Percentiles rank a stretch among this genome's conserved stretches.
Evolutionary conservation across 345 rosid species (phyloP).

Genomic region (Dipteronia dyeriana): DNA sequence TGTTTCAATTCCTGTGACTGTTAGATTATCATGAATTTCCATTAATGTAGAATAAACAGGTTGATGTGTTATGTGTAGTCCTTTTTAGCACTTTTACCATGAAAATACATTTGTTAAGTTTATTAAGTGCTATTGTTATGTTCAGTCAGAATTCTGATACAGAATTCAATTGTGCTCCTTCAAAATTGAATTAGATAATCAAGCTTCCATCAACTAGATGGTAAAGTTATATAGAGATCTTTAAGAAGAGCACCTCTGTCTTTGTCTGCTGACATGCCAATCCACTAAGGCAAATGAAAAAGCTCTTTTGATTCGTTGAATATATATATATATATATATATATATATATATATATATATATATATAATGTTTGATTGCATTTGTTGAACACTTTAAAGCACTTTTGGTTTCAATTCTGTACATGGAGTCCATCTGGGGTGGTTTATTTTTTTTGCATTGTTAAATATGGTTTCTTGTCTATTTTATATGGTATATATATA

Average conservation of each 20-base stretch:
- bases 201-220: background rate
- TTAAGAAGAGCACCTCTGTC: background rate
- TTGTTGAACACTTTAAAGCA: background rate
- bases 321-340: too few species aligned
- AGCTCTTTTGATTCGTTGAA: background rate
- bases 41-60: background rate
- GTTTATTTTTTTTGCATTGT: background rate
- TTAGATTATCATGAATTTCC: background rate
- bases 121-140: background rate
- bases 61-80: background rate
- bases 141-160: background rate
- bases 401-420: background rate
- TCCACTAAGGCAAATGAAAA: background rate
- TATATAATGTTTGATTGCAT: background rate
- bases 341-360: too few species aligned
- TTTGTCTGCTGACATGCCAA: background rate
- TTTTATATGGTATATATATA: too few species aligned
- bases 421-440: background rate
- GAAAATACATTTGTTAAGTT: background rate
- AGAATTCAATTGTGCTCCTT: background rate
- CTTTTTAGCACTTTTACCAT: too few species aligned
- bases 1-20: conserved; percentile 28
- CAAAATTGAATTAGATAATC: too few species aligned
- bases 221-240: background rate
- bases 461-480: too few species aligned